A percentile compares a stretch with the other conserved stretches of the same genome.
These are phyloP conservation scores for Ceratocystis destructans DNA, from an alignment of 2,329 filamentous ascomycete species.

Conservation along the genomic window DNA sequence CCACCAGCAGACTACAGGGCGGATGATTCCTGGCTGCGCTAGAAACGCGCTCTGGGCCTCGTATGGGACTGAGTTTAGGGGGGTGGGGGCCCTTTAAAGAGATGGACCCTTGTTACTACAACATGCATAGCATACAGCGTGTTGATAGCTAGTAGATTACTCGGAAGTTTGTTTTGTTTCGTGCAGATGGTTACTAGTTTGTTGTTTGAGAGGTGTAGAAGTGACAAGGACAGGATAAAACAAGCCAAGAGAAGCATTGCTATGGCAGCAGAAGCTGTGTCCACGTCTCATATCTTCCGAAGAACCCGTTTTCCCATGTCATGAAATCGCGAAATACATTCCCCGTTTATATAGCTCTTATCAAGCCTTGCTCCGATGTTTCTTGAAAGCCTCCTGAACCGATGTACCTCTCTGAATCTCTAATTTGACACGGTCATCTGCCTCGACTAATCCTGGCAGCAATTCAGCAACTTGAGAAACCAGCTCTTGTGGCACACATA, in stretches of 20 bases:
- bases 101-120: background rate
- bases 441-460: conserved; percentile 36
- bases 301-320: background rate
- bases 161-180: too few species aligned
- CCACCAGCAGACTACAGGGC: conserved; percentile 16
- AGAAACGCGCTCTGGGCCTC: conserved; percentile 8
- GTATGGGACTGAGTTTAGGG: background rate
- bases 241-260: background rate
- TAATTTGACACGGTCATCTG: conserved; percentile 48
- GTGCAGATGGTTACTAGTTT: too few species aligned
- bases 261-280: background rate
- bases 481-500: conserved; percentile 49
- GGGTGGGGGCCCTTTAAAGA: background rate
- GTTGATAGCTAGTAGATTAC: too few species aligned
- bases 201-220: too few species aligned
- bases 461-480: conserved; percentile 47
- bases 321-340: conserved; percentile 6
- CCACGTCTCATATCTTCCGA: background rate
- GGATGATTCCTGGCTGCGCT: conserved; percentile 18
- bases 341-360: background rate
- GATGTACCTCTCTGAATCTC: conserved; percentile 50
- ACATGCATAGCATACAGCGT: too few species aligned
- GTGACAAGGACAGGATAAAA: too few species aligned
- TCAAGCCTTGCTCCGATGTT: conserved; percentile 33
- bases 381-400: conserved; percentile 53